phyloP scores from a whole-genome alignment of 2,329 filamentous ascomycete genomes.

The Leptographium galeiforme region DNA sequence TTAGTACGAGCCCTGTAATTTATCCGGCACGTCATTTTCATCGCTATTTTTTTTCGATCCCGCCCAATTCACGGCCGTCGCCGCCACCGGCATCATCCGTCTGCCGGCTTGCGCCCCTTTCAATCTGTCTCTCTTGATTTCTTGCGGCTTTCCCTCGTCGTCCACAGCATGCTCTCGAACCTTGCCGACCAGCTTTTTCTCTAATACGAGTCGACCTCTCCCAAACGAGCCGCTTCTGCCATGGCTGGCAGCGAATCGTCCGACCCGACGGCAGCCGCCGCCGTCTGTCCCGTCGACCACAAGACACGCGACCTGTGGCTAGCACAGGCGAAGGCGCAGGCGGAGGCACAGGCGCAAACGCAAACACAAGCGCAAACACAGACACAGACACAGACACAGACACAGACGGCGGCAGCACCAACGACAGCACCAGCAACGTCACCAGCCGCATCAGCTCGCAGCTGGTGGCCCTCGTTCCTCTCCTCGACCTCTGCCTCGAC shows the following conservation, averaged over 20 bases:
- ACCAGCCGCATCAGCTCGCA: conserved; percentile 1
- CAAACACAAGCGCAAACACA: neutral
- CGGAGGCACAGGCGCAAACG: conserved; percentile 22
- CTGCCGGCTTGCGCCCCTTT: neutral
- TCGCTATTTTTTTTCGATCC: neutral
- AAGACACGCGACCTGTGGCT: conserved; percentile 83
- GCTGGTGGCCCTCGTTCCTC: conserved; percentile 1
- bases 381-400: neutral
- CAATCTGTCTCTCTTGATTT: too few relatives aligned
- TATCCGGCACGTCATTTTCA: neutral
- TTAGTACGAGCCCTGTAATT: neutral
- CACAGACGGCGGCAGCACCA: neutral
- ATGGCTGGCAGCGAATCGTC: conserved; percentile 1
- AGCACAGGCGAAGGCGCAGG: conserved; percentile 45
- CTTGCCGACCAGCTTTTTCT: neutral
- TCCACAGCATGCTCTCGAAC: neutral
- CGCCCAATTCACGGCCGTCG: neutral
- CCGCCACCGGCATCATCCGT: neutral
- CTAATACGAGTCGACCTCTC: neutral
- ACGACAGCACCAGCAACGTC: neutral
- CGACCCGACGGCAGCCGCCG: conserved; percentile 5
- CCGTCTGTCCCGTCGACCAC: conserved; percentile 73
- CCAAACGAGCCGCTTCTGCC: neutral
- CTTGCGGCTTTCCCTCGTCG: neutral
- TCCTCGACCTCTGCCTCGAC: conserved; percentile 15